phyloP scores from a whole-genome alignment of 805 yeast species.

The Candida orba region DNA sequence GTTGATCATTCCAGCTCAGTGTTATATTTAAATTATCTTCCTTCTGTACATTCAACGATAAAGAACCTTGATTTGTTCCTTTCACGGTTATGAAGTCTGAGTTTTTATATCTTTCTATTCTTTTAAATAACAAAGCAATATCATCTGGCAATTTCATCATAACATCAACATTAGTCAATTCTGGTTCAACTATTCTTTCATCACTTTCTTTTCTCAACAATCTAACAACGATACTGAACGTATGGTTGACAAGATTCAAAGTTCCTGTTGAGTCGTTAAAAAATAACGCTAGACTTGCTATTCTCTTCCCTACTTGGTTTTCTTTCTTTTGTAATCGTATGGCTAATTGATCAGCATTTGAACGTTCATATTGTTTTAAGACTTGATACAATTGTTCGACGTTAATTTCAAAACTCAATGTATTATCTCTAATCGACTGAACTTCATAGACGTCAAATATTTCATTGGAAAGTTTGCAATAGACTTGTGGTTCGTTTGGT shows the following conservation, averaged over 20 bases:
- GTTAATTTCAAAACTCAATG: conserved; percentile 54
- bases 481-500: conserved; percentile 55
- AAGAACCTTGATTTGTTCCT: conserved; percentile 42
- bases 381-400: conserved; percentile 55
- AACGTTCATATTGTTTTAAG: conserved; percentile 45
- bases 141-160: conserved; percentile 43
- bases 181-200: conserved; percentile 55
- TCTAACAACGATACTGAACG: conserved; percentile 66
- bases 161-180: conserved; percentile 44
- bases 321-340: conserved; percentile 40
- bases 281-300: conserved; percentile 48
- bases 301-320: conserved; percentile 26
- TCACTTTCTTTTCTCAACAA: conserved; percentile 50
- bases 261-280: conserved; percentile 39
- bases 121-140: conserved; percentile 44
- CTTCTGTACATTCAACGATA: conserved; percentile 47
- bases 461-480: conserved; percentile 48
- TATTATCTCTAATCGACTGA: conserved; percentile 44
- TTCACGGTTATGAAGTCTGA: conserved; percentile 43
- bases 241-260: conserved; percentile 47
- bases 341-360: conserved; percentile 43
- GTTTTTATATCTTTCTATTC: conserved; percentile 60
- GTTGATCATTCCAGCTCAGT: conserved; percentile 50
- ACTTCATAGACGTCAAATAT: conserved; percentile 26
- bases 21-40: conserved; percentile 45